Base-by-base conservation (phyloP, 352 stramenopile genomes). In the Pythium folliculosum region DNA sequence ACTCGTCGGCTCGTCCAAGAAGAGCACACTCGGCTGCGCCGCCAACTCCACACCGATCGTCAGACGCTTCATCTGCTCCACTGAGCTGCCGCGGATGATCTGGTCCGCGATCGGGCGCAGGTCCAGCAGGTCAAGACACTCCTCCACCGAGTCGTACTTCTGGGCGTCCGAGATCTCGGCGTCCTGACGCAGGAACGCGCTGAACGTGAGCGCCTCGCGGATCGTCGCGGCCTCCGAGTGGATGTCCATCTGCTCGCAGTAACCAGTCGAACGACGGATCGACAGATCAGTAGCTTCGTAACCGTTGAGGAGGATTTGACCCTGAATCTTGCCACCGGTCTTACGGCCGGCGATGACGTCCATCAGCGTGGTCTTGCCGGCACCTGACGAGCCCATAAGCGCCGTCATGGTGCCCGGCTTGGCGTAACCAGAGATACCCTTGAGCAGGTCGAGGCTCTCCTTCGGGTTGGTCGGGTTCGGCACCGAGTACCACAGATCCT, bases 291-390 rank as follows among this genome's bases (percentile, higher is more conserved):
- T 81, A 8, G 75, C 79, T 70, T 94, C 86, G 61, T 92, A 77
- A 43, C 95, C 94, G 73, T 98, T 98, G 5, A 98, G 63, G 0
- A 67, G 50, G 10, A 98, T 91, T 14, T 96, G 51, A 23, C 95
- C 95, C 27, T 71, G 73, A 57, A 98, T 91, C 19, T 67, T 81
- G 23, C 96, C 95, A 16, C 79, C 81, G 6, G 81, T 95, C 77
- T 99, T 99, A 53, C 96, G 81, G 21, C 96, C 79, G 6, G 95
- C 91, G 52, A 99, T 93, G 5, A 98, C 94, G 73, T 99, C 94
- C 73, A 98, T 91, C 12, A 99, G 76, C 5, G 96, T 99, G 16
- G 95, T 98, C 76, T 99, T 98, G 3, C 94, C 92, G 35, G 90
- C 86, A 43, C 89, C 88, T 0, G 75, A 84, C 5, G 76, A 77